These are phyloP conservation scores for Cercophora sp. DNA, from an alignment of 495 filamentous ascomycete species.

Conservation along the genomic window DNA sequence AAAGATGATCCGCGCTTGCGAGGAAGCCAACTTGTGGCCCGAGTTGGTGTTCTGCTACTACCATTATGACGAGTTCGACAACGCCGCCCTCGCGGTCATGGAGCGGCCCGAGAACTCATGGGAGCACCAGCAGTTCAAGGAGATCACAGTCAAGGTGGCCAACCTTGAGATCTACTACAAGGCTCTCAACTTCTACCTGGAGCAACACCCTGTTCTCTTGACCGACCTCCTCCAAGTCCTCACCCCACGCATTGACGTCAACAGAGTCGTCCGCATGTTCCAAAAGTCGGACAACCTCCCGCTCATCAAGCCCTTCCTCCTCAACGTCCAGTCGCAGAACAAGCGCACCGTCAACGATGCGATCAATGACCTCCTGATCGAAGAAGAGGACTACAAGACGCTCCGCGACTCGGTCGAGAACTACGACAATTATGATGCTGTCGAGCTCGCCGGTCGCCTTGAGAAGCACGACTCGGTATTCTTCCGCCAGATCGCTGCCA, in stretches of 20 bases:
- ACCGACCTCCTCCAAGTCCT: constrained; percentile 92
- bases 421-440: constrained; percentile 97
- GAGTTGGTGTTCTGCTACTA: constrained; percentile 98
- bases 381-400: constrained; percentile 99
- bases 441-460: constrained; percentile 88
- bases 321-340: constrained; percentile 95
- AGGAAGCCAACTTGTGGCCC: constrained; percentile 95
- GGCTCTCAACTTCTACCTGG: constrained; percentile 94
- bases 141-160: constrained; percentile 95
- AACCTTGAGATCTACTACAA: constrained; percentile 99
- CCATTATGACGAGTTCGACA: constrained; percentile 99
- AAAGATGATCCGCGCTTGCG: constrained; percentile 92
- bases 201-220: constrained; percentile 90
- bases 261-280: constrained; percentile 97
- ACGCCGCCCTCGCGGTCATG: constrained; percentile 98
- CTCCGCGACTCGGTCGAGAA: constrained; percentile 96
- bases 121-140: constrained; percentile 99
- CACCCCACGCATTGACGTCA: constrained; percentile 92
- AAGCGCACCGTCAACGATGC: constrained; percentile 97
- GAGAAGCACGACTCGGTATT: constrained; percentile 98
- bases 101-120: constrained; percentile 96
- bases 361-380: constrained; percentile 96
- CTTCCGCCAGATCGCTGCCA: constrained; percentile 98
- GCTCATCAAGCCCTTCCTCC: constrained; percentile 97
- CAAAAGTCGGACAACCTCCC: constrained; percentile 97